These are phyloP conservation scores for Corymbia citriodora DNA, from an alignment of 441 rosid genomes.

Conservation along the genomic window DNA sequence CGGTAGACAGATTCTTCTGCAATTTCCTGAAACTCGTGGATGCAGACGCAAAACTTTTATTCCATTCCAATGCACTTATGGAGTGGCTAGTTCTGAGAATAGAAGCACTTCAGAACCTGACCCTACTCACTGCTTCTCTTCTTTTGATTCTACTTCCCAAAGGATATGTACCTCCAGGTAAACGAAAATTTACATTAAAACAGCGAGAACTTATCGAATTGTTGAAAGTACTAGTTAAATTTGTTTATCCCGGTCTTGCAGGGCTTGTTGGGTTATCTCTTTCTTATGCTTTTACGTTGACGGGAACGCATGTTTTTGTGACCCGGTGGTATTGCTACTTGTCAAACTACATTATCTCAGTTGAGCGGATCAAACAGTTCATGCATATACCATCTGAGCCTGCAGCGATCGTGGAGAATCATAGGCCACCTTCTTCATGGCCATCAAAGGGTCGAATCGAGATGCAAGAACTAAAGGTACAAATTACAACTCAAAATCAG, in stretches of 20 bases:
- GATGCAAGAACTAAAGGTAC: slow-evolving; percentile 66
- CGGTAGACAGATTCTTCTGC: slow-evolving; percentile 52
- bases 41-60: slow-evolving; percentile 62
- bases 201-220: background rate
- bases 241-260: slow-evolving; percentile 10
- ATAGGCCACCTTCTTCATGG: slow-evolving; percentile 36
- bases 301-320: slow-evolving; percentile 50
- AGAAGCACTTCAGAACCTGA: slow-evolving; percentile 61
- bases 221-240: background rate
- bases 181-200: background rate
- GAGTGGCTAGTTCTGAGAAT: slow-evolving; percentile 77
- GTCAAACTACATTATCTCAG: slow-evolving; percentile 69
- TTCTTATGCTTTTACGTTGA: slow-evolving; percentile 73
- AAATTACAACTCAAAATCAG: background rate
- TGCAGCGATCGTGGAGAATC: slow-evolving; percentile 57
- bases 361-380: slow-evolving; percentile 81
- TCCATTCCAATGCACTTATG: slow-evolving; percentile 61
- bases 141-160: slow-evolving; percentile 68
- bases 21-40: slow-evolving; percentile 62
- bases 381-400: slow-evolving; percentile 76
- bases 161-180: slow-evolving; percentile 58
- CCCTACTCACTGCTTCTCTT: slow-evolving; percentile 69
- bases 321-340: slow-evolving; percentile 72
- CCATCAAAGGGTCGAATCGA: slow-evolving; percentile 73
- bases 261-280: slow-evolving; percentile 82